These are phyloP conservation scores for Cystoderma amianthinum DNA, from an alignment of 768 basidiomycete genomes.

Conservation along the genomic window DNA sequence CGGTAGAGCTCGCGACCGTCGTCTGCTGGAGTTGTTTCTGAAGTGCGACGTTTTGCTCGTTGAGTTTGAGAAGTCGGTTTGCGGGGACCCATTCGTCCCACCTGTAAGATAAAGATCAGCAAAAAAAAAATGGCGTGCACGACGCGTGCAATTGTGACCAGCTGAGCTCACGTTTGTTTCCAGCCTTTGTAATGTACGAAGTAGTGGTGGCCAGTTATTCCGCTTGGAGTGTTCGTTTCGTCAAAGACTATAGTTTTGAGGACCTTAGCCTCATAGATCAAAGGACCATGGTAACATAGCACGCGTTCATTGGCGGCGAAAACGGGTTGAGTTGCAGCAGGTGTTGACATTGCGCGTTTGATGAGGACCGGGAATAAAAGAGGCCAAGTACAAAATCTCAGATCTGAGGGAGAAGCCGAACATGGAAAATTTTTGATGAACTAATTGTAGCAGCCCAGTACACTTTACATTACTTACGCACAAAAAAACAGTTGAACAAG, in stretches of 20 bases:
- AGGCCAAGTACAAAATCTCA: no score
- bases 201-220: constrained; percentile 72
- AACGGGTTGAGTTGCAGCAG: constrained; percentile 20
- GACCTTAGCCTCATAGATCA: constrained; percentile 96
- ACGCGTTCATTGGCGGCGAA: constrained; percentile 71
- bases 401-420: no score
- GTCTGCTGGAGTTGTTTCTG: constrained; percentile 61
- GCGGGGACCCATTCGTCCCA: constrained; percentile 98
- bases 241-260: constrained; percentile 60
- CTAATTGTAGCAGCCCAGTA: no score
- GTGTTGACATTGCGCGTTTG: constrained; percentile 8
- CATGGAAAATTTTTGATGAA: no score
- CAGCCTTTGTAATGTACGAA: constrained; percentile 99
- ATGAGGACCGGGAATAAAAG: no score
- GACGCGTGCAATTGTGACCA: not conserved
- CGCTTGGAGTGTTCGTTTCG: constrained; percentile 52
- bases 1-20: constrained; percentile 17
- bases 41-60: constrained; percentile 69
- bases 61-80: constrained; percentile 73
- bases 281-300: constrained; percentile 90
- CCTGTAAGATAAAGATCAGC: constrained; percentile 26
- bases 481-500: no score
- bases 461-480: no score
- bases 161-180: constrained; percentile 81
- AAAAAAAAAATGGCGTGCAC: not conserved